These are phyloP conservation scores for Wickerhamiella nectarea DNA, from an alignment of 805 yeast species.

Conservation along the genomic window DNA sequence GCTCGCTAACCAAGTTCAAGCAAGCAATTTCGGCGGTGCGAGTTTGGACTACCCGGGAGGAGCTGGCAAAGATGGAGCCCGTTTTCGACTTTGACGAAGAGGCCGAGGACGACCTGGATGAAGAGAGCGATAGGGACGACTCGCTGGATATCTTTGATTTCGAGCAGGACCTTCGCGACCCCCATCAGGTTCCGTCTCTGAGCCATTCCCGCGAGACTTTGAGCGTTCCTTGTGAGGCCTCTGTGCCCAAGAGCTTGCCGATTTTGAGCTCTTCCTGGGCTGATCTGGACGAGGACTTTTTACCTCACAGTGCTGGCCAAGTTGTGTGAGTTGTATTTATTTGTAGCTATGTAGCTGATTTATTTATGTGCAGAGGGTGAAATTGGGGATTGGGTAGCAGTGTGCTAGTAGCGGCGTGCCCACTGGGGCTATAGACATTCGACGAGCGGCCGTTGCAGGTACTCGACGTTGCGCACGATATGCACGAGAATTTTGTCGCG, in stretches of 20 bases:
- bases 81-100: background rate
- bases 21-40: conserved; percentile 45
- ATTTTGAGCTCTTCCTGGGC: conserved; percentile 9
- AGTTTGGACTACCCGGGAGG: conserved; percentile 76
- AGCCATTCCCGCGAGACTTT: background rate
- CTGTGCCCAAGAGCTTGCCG: background rate
- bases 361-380: too few relatives aligned
- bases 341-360: background rate
- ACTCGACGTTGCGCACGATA: conserved; percentile 25
- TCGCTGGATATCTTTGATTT: conserved; percentile 5
- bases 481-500: conserved; percentile 22
- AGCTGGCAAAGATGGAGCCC: conserved; percentile 24
- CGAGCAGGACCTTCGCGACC: conserved; percentile 1
- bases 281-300: conserved; percentile 10
- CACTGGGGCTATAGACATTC: background rate
- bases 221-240: background rate
- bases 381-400: too few relatives aligned
- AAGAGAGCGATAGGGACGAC: background rate
- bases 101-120: background rate
- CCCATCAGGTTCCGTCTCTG: background rate
- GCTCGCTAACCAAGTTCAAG: conserved; percentile 51
- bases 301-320: conserved; percentile 1
- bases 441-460: conserved; percentile 22
- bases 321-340: background rate
- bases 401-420: too few relatives aligned